A percentile compares a stretch with the other conserved stretches of the same genome.
These are phyloP conservation scores for Talaromyces trachyspermus DNA, from an alignment of 495 filamentous ascomycete genomes.

Conservation along the genomic window DNA sequence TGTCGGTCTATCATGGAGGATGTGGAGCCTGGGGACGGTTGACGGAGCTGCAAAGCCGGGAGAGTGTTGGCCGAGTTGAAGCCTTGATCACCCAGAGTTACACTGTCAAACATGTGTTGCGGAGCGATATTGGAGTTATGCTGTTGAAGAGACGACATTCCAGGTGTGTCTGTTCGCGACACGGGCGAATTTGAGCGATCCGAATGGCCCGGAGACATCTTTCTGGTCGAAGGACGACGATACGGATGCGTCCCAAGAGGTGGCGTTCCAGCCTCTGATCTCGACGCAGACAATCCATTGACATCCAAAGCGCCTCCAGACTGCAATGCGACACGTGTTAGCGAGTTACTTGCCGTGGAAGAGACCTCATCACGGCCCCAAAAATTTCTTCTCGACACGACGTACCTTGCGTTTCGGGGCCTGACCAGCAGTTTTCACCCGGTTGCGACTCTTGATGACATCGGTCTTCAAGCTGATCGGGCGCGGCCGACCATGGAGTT, in stretches of 20 bases:
- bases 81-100: conserved; percentile 54
- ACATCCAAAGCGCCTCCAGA: conserved; percentile 45
- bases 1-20: conserved; percentile 70
- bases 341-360: conserved; percentile 4
- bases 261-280: conserved; percentile 50
- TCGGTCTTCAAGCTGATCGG: conserved; percentile 98
- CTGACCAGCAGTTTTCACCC: conserved; percentile 85
- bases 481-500: conserved; percentile 86
- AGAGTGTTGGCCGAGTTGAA: conserved; percentile 54
- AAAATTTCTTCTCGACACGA: conserved; percentile 24
- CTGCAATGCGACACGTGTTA: conserved; percentile 26
- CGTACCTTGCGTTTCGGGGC: conserved; percentile 84
- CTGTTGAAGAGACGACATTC: conserved; percentile 52
- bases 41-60: conserved; percentile 44
- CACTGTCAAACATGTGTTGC: conserved; percentile 71
- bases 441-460: conserved; percentile 98
- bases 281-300: conserved; percentile 49
- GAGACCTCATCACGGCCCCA: neutral
- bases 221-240: conserved; percentile 64
- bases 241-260: conserved; percentile 44
- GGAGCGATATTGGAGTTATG: conserved; percentile 68
- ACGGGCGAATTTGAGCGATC: conserved; percentile 80
- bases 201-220: conserved; percentile 61
- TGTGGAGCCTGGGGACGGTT: conserved; percentile 61
- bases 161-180: conserved; percentile 79